Percentiles rank a stretch among this genome's conserved stretches.
Evolutionary conservation across 2,329 filamentous ascomycete genomes (phyloP).

Genomic region (Pseudocercospora eumusae): DNA sequence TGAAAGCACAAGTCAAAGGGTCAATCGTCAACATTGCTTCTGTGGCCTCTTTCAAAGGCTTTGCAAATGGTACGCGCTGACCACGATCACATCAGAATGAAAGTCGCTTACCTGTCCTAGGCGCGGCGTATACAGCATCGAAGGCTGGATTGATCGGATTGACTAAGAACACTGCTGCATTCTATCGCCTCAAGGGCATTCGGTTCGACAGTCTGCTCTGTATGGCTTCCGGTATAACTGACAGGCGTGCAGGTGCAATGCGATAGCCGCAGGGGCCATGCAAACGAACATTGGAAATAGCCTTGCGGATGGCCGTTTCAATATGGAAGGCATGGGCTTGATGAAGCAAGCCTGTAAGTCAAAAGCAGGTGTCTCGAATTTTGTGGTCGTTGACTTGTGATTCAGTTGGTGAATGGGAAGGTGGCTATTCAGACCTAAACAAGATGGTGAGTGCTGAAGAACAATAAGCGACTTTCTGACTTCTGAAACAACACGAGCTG

Average conservation of each 20-base stretch:
- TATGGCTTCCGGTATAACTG: background rate
- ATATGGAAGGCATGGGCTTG: conserved; percentile 35
- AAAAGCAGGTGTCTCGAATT: background rate
- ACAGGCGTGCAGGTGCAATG: conserved; percentile 16
- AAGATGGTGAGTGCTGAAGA: conserved; percentile 29
- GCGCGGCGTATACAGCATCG: conserved; percentile 51
- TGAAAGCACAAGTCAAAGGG: conserved; percentile 49
- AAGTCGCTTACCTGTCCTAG: background rate
- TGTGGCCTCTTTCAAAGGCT: conserved; percentile 49
- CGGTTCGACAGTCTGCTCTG: conserved; percentile 21
- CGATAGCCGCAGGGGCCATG: conserved; percentile 54
- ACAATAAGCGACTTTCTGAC: background rate
- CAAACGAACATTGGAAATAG: conserved; percentile 56
- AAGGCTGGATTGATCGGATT: conserved; percentile 59
- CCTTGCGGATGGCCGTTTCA: conserved; percentile 38
- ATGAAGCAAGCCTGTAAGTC: conserved; percentile 33
- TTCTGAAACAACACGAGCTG: background rate
- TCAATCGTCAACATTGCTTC: conserved; percentile 58
- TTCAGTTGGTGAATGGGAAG: conserved; percentile 30
- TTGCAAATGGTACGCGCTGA: conserved; percentile 40
- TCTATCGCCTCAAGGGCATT: conserved; percentile 58
- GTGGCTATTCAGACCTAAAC: conserved; percentile 28
- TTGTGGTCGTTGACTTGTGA: background rate
- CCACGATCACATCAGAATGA: background rate
- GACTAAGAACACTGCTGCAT: conserved; percentile 60